Evolutionary conservation across 2,329 filamentous ascomycete genomes (phyloP), one percentile per base, ranked within the genome.

Genomic region (Acarospora socialis): DNA sequence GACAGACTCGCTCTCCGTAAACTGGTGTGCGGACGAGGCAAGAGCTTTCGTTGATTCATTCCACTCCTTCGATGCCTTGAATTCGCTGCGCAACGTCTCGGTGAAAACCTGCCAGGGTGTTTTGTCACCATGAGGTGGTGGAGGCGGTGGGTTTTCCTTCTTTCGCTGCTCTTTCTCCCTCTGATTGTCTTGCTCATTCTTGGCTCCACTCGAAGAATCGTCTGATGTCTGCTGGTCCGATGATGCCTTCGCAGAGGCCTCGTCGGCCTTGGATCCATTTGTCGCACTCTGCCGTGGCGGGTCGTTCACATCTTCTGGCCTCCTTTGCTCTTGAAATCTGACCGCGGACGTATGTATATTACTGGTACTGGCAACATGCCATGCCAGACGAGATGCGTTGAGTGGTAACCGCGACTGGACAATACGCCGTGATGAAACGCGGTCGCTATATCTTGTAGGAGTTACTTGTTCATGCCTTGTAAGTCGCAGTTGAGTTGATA

Each of bases 61-160:
- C 90, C 90, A 98, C 56, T 98, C 90, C 53, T 95, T 93, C 10
- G 86, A 95, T 32, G 83, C 81, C 57, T 94, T 84, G 61, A 98
- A 92, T 59, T 98, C 90, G 35, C 68, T 70, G 55, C 82, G 74
- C 59, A 98, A 73, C n/a, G 90, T 98, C 52, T 98, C 90, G 50
- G 82, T 82, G 63, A 98, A 98, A 19, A 98, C 90, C 55, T 95
- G 83, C 86, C 90, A 95, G 33, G 90, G 90, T 3, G 87, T 90
- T 66, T 98, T 98, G 62, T 93, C 84, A 39, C 90, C 90, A 51
- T 98, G 90, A 13, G 86, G 87, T n/a, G 90, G 87, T 9, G 86
- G 87, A 14, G 87, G 82, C 8, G 86, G 77, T 17, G 72, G 57
- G 21, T 64, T 60, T 39, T 83, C 73, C 46, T 81, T 72, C 41